Base-by-base conservation (phyloP, 192 early-diverging fungal species). In the Backusella mclennaniae region DNA sequence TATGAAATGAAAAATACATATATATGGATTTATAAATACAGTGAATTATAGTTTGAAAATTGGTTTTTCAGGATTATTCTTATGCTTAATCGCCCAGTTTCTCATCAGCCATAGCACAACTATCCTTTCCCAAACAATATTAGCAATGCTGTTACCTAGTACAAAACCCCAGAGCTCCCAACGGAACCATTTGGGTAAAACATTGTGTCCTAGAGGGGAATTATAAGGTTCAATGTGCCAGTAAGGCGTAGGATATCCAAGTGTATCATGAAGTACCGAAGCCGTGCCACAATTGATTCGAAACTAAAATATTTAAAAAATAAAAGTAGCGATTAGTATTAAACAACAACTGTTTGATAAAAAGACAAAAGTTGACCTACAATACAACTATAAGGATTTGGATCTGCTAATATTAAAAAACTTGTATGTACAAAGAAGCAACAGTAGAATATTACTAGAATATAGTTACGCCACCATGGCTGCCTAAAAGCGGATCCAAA, bases 251-350 rank as follows among this genome's bases (percentile, higher is more conserved):
- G 86, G 76, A 46, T 79, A 76, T 6, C 73, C 77, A 5, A 91
- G 72, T n/a, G 56, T 14, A 12, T 56, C 29, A 1, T 80, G 75
- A 23, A 84, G 35, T 39, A 84, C 76, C 17, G 74, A 85, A 11
- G 82, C 67, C 7, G 86, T 81, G 29, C 93, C 93, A 78, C 93
- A 94, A 84, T 94, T 94, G 74, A 92, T 82, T 69, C 89, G 88
- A 88, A 93, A 92, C 35, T 53, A 53, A 7, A 21, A 6, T 21
- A 53, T 21, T 53, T 53, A 21, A 19, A 21, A 53, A 53, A 8
- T 23, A 17, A 21, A 53, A 53, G 6, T 9, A 21, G 17, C 21
- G 7, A 23, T 21, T 23, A n/a, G 5, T 21, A 21, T 21, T 21
- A 53, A 21, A 53, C 6, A 23, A 7, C 52, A 19, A 19, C 19